Evolutionary conservation across 306 rosid genomes (phyloP), one percentile per base, ranked within the genome.

Genomic region (Pyrus communis): DNA sequence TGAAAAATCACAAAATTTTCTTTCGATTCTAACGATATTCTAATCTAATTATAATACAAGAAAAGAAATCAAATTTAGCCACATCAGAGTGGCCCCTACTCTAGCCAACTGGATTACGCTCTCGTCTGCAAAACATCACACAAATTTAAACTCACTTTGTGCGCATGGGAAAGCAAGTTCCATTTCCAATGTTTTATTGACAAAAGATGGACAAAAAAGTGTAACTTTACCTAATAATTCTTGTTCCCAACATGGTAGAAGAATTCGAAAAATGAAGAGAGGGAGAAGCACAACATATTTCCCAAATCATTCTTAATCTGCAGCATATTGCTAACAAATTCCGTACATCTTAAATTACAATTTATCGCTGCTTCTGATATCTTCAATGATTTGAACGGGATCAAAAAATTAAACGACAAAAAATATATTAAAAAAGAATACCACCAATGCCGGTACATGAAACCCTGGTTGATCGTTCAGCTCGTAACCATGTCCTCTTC

Each of bases 231-330:
- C 42, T 7, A 7, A 38, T 38, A 38, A 38, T 38, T 38, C 42
- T 38, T 38, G 42, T 38, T 38, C 42, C 42, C 42, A 42, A 38
- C 42, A 38, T 10, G 45, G 45, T 71, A 78, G 54, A 42, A 67
- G 65, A 77, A 69, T 2, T 0, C 25, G 27, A 67, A 7, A 49
- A 22, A 67, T 55, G 22, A 17, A 0, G 73, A 5, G 5, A 7
- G 5, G 9, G 61, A 66, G 42, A 76, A 85, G 85, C 69, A 80
- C 74, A 71, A 79, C 81, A 86, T 83, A 79, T 80, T 89, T 81
- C 87, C 84, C 87, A 86, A 69, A 82, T 79, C 86, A 84, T 82
- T 86, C 91, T 82, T 87, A 80, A 83, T 68, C 88, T 81, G 84
- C 79, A 82, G 81, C 85, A 75, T 79, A 83, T 80, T 75, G 79